phyloP scores from a whole-genome alignment of 208 protist genomes.

The Leishmania amazonensis region DNA sequence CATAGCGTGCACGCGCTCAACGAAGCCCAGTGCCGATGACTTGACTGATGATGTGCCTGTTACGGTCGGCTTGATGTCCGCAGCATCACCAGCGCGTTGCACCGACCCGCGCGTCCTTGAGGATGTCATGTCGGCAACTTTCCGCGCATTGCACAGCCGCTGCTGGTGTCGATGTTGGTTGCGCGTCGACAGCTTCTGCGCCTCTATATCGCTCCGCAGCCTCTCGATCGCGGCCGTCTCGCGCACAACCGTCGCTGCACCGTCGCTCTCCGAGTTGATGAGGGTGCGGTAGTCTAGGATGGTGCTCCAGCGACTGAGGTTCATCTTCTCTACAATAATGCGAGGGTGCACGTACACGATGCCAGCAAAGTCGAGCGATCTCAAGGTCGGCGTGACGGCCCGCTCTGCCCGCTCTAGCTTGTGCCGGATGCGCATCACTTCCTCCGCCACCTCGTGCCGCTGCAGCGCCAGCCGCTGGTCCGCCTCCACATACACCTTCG shows the following conservation, averaged over 20 bases:
- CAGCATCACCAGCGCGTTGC: not conserved
- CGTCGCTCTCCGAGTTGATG: constrained; percentile 13
- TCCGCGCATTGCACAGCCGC: constrained; percentile 8
- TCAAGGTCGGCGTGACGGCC: constrained; percentile 75
- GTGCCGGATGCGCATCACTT: constrained; percentile 66
- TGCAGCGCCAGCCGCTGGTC: constrained; percentile 59
- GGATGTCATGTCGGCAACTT: constrained; percentile 1
- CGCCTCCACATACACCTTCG: constrained; percentile 75
- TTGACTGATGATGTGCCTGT: not conserved
- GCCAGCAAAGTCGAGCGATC: constrained; percentile 69
- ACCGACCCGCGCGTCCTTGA: not conserved
- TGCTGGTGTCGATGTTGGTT: constrained; percentile 13
- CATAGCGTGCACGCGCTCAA: constrained; percentile 57
- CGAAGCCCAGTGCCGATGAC: constrained; percentile 42
- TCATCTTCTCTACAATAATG: constrained; percentile 82
- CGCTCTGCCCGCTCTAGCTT: constrained; percentile 67
- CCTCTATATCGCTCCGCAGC: constrained; percentile 28
- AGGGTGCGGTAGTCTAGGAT: constrained; percentile 70
- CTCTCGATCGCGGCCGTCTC: constrained; percentile 22
- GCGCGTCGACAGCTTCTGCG: constrained; percentile 19
- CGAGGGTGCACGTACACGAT: constrained; percentile 78
- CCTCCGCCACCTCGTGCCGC: constrained; percentile 64
- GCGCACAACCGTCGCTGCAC: constrained; percentile 8
- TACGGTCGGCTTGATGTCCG: constrained; percentile 9
- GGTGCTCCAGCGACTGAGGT: constrained; percentile 79